phyloP scores from a whole-genome alignment of 352 stramenopile species.

The Pythium vanterpoolii region DNA sequence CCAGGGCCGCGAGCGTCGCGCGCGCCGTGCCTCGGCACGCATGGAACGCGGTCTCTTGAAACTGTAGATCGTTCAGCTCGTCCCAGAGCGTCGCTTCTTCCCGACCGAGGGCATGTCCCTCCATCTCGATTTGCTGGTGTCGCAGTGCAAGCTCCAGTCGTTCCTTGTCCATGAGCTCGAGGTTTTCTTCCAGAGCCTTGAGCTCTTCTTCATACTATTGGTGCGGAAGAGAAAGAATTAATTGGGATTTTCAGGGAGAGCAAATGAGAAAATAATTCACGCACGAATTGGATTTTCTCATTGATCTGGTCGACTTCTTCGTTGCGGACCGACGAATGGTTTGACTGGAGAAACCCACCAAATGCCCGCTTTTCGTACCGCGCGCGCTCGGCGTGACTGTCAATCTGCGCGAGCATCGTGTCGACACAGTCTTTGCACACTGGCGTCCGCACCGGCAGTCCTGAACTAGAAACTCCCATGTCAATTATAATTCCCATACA shows the following conservation, averaged over 20 bases:
- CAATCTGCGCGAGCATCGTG: slow-evolving; percentile 67
- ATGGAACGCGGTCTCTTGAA: slow-evolving; percentile 44
- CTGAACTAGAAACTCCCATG: slow-evolving; percentile 32
- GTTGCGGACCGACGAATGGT: slow-evolving; percentile 36
- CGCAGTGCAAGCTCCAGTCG: slow-evolving; percentile 43
- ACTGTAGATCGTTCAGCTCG: slow-evolving; percentile 50
- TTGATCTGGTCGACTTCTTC: slow-evolving; percentile 65
- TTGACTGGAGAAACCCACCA: slow-evolving; percentile 54
- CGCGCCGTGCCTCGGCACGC: slow-evolving; percentile 54
- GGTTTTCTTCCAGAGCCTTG: slow-evolving; percentile 48
- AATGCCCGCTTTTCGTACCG: slow-evolving; percentile 74
- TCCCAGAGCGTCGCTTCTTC: slow-evolving; percentile 62
- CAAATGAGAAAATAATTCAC: no score
- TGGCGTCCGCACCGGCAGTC: slow-evolving; percentile 55
- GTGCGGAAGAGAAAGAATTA: no score
- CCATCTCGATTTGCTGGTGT: slow-evolving; percentile 45
- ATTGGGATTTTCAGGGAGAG: no score
- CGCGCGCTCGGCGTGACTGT: slow-evolving; percentile 67
- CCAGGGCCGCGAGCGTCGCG: slow-evolving; percentile 54
- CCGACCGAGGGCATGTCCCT: slow-evolving; percentile 38
- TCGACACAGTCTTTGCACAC: slow-evolving; percentile 78
- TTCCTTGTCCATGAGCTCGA: slow-evolving; percentile 73
- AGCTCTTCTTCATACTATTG: slow-evolving; percentile 81
- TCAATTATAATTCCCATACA: not conserved
- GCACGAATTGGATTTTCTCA: slow-evolving; percentile 72